These are phyloP conservation scores for Russula dissimulans DNA, from an alignment of 768 basidiomycete genomes.

Conservation along the genomic window DNA sequence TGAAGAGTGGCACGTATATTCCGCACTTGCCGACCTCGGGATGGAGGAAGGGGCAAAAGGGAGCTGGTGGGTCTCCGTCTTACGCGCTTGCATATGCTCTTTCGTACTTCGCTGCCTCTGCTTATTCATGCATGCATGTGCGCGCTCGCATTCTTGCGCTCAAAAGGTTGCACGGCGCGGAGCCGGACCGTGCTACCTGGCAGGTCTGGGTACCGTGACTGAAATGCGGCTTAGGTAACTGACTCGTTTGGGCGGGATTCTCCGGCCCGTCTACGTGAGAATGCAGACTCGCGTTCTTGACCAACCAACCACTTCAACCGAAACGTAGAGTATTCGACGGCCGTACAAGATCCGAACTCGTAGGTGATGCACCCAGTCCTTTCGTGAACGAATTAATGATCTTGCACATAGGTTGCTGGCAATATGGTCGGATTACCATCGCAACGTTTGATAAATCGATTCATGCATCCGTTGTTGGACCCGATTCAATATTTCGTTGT, in stretches of 20 bases:
- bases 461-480: not conserved
- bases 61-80: slow-evolving; percentile 30
- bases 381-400: not conserved
- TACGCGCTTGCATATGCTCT: too few species aligned
- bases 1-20: slow-evolving; percentile 42
- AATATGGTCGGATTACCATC: not conserved
- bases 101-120: not conserved
- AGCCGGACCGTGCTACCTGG: slow-evolving; percentile 63
- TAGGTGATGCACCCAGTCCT: not conserved
- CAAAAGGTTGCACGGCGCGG: slow-evolving; percentile 29
- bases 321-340: not conserved
- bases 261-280: too few species aligned
- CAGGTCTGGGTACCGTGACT: too few species aligned
- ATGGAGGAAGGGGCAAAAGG: slow-evolving; percentile 57
- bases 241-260: too few species aligned
- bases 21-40: slow-evolving; percentile 60
- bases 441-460: not conserved
- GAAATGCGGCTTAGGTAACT: too few species aligned
- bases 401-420: not conserved
- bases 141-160: too few species aligned
- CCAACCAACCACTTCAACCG: not conserved
- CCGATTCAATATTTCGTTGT: not conserved
- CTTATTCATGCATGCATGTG: not conserved
- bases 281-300: not conserved
- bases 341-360: not conserved